Percentiles rank a stretch among this genome's conserved stretches.
phyloP scores from a whole-genome alignment of 768 basidiomycete genomes.

The Piloderma croceum region DNA sequence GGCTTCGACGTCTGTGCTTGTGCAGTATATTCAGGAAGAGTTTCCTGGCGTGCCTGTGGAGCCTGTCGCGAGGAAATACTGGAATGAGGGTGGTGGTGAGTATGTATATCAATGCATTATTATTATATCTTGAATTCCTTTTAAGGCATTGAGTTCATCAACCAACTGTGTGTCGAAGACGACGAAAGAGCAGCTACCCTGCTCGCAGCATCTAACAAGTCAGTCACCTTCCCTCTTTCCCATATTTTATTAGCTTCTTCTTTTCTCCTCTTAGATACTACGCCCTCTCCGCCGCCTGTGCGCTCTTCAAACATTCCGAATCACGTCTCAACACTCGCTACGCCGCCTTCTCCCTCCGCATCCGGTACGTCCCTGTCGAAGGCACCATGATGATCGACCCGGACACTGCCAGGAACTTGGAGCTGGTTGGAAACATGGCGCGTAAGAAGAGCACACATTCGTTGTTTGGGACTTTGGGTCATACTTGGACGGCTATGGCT shows the following conservation, averaged over 20 bases:
- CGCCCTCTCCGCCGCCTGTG: constrained; percentile 78
- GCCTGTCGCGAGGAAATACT: constrained; percentile 71
- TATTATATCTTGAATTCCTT: constrained; percentile 3
- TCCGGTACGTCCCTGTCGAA: constrained; percentile 73
- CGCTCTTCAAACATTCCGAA: constrained; percentile 84
- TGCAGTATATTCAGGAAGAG: constrained; percentile 69
- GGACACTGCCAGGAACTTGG: constrained; percentile 83
- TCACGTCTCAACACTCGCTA: constrained; percentile 64
- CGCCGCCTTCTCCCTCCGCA: constrained; percentile 61
- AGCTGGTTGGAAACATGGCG: constrained; percentile 75
- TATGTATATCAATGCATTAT: background rate
- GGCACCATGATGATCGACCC: constrained; percentile 95
- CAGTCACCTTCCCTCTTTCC: constrained; percentile 25
- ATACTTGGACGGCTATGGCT: constrained; percentile 90
- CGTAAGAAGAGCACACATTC: constrained; percentile 66
- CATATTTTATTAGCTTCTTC: constrained; percentile 1
- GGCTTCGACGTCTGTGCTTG: constrained; percentile 51
- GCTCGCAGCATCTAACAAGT: constrained; percentile 78
- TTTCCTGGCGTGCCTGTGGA: constrained; percentile 65
- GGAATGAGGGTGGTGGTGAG: constrained; percentile 78
- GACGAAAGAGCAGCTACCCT: constrained; percentile 78
- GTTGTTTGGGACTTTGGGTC: constrained; percentile 76
- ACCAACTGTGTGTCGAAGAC: constrained; percentile 72
- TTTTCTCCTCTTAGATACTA: constrained; percentile 59
- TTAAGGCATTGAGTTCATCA: constrained; percentile 72